These are phyloP conservation scores for Aspergillus oerlinghausenensis DNA, from an alignment of 2,329 filamentous ascomycete species.

Conservation along the genomic window DNA sequence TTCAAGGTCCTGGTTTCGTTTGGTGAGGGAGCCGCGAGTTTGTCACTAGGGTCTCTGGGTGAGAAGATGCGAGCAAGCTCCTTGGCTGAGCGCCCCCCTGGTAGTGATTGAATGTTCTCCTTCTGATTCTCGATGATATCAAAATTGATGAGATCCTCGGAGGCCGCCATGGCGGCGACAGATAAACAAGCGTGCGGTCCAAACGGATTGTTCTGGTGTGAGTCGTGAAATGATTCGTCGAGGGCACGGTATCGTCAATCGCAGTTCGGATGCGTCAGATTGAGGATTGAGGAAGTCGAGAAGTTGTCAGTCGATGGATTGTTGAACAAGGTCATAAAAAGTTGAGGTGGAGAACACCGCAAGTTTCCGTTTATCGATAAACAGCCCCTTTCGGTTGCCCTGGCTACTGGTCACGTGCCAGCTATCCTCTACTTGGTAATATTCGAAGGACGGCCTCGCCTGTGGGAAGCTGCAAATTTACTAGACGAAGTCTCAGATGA, in stretches of 20 bases:
- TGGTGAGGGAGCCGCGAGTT: constrained; percentile 60
- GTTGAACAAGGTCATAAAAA: constrained; percentile 37
- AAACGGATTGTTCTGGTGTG: neutral
- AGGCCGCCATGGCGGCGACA: constrained; percentile 44
- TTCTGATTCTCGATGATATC: constrained; percentile 94
- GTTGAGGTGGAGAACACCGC: neutral
- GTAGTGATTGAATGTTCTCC: constrained; percentile 94
- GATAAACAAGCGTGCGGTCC: constrained; percentile 35
- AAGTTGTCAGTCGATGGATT: constrained; percentile 42
- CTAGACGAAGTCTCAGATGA: neutral
- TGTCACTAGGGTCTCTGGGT: constrained; percentile 42
- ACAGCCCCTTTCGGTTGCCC: constrained; percentile 30
- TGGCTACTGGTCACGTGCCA: constrained; percentile 28
- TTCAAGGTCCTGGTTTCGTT: constrained; percentile 72
- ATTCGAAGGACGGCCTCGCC: neutral
- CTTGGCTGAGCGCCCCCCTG: constrained; percentile 80
- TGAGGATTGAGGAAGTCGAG: neutral
- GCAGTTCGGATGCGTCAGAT: neutral
- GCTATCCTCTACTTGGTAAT: constrained; percentile 8
- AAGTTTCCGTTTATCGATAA: constrained; percentile 31
- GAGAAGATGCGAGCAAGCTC: constrained; percentile 75
- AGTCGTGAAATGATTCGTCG: neutral
- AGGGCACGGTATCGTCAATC: neutral
- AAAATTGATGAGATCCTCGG: constrained; percentile 56
- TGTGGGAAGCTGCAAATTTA: neutral